These are phyloP conservation scores for Aspergillus novoparasiticus DNA, from an alignment of 2,329 filamentous ascomycete genomes.

Conservation along the genomic window DNA sequence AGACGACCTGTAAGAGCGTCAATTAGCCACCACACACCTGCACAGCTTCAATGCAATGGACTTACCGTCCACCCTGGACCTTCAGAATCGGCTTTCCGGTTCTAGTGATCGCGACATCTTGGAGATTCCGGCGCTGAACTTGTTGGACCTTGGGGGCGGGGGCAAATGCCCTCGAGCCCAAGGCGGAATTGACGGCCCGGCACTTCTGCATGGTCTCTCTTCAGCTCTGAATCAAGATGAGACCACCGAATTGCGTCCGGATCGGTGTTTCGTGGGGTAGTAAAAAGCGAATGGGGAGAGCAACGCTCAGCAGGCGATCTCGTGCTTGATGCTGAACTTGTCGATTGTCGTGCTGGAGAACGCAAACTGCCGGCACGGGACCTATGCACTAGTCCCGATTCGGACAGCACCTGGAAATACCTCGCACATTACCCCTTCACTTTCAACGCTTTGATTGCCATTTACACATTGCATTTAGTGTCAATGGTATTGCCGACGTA, in stretches of 20 bases:
- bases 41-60: constrained; percentile 16
- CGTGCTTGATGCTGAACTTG: constrained; percentile 22
- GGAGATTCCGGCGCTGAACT: constrained; percentile 55
- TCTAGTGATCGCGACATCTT: constrained; percentile 89
- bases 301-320: constrained; percentile 31
- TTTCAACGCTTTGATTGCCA: not conserved
- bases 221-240: constrained; percentile 29
- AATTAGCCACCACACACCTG: constrained; percentile 25
- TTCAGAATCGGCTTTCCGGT: constrained; percentile 95
- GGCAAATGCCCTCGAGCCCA: constrained; percentile 41
- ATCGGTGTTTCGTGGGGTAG: constrained; percentile 24
- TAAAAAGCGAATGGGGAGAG: constrained; percentile 29
- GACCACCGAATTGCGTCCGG: constrained; percentile 27
- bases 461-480: not conserved
- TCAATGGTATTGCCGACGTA: not conserved
- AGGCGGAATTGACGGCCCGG: constrained; percentile 45
- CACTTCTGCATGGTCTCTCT: constrained; percentile 50
- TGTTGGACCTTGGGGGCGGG: constrained; percentile 42
- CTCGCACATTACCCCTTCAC: not conserved
- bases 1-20: constrained; percentile 63
- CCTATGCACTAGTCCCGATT: constrained; percentile 36
- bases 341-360: constrained; percentile 25
- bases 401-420: constrained; percentile 17
- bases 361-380: constrained; percentile 33
- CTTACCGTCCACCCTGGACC: constrained; percentile 82